Percentiles rank a stretch among this genome's conserved stretches.
These are phyloP conservation scores for Pythium utonaiense DNA, from an alignment of 352 stramenopile genomes.

Conservation along the genomic window DNA sequence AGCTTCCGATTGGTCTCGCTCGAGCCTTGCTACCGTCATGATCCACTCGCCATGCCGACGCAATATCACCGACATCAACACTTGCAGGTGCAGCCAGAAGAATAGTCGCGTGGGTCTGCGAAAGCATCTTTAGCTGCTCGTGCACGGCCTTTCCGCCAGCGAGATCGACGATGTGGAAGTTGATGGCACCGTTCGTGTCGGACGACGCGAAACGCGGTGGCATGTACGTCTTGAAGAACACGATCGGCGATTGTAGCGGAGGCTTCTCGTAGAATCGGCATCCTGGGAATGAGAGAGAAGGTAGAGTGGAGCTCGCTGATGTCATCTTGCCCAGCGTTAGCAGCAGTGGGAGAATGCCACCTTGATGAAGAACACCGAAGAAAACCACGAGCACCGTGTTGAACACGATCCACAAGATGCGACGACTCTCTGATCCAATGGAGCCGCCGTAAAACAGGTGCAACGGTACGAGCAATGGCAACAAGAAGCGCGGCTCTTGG, in stretches of 20 bases:
- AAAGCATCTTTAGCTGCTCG: slow-evolving; percentile 9
- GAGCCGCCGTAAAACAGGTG: slow-evolving; percentile 43
- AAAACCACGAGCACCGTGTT: slow-evolving; percentile 52
- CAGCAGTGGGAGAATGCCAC: slow-evolving; percentile 58
- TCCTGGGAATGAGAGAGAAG: slow-evolving; percentile 24
- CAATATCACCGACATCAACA: slow-evolving; percentile 27
- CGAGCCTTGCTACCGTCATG: not conserved
- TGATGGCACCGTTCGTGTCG: slow-evolving; percentile 2
- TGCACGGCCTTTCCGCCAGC: slow-evolving; percentile 29
- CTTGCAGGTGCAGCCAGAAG: slow-evolving; percentile 49
- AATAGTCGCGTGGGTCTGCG: not conserved
- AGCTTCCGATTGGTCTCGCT: slow-evolving; percentile 30
- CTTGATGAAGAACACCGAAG: slow-evolving; percentile 72
- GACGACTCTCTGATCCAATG: not conserved
- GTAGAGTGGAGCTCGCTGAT: slow-evolving; percentile 5
- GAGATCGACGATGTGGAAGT: slow-evolving; percentile 52
- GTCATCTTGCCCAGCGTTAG: slow-evolving; percentile 31
- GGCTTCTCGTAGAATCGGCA: slow-evolving; percentile 24
- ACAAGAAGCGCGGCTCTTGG: slow-evolving; percentile 91
- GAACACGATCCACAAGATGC: slow-evolving; percentile 43
- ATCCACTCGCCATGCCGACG: not conserved
- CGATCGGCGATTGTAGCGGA: slow-evolving; percentile 24
- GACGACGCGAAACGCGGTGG: slow-evolving; percentile 70
- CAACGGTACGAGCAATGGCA: slow-evolving; percentile 85
- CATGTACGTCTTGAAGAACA: slow-evolving; percentile 84